Percentiles rank a stretch among this genome's conserved stretches.
Conservation (phyloP, 2,329 filamentous ascomycete genomes). For the Xylaria sp. region DNA sequence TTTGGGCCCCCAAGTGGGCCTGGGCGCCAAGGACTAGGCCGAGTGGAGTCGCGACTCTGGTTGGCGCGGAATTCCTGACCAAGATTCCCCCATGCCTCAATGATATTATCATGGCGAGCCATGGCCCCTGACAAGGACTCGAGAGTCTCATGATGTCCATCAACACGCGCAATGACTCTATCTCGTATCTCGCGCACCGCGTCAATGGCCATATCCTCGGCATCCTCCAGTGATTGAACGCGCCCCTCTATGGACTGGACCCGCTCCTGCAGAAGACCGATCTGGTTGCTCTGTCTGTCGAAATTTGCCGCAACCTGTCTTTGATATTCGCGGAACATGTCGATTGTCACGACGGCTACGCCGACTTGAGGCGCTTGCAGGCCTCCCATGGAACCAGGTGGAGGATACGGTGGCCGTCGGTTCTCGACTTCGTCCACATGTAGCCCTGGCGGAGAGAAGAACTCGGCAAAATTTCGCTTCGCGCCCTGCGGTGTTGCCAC, state of each 20-base stretch:
- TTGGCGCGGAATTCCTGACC: slow-evolving; percentile 25
- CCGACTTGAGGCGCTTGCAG: slow-evolving; percentile 30
- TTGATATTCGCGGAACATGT: slow-evolving; percentile 31
- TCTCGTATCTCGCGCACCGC: slow-evolving; percentile 31
- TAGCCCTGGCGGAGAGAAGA: slow-evolving; percentile 26
- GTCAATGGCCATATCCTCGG: slow-evolving; percentile 31
- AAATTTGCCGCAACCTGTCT: slow-evolving; percentile 22
- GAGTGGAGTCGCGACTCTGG: slow-evolving; percentile 25
- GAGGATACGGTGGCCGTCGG: slow-evolving; percentile 26
- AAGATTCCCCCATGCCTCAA: slow-evolving; percentile 18
- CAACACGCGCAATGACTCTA: slow-evolving; percentile 21
- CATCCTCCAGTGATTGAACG: slow-evolving; percentile 27
- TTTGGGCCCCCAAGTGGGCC: slow-evolving; percentile 20
- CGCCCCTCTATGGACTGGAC: slow-evolving; percentile 25
- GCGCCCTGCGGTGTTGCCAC: slow-evolving; percentile 26
- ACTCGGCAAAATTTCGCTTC: slow-evolving; percentile 26
- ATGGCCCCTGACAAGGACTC: slow-evolving; percentile 14
- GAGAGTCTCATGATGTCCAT: slow-evolving; percentile 21
- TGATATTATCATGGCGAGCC: slow-evolving; percentile 16
- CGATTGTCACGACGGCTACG: slow-evolving; percentile 29
- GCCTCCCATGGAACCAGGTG: slow-evolving; percentile 23
- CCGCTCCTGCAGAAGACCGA: slow-evolving; percentile 19
- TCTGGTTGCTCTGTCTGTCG: slow-evolving; percentile 19
- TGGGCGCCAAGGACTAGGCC: slow-evolving; percentile 27
- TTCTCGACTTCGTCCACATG: slow-evolving; percentile 26